Base-by-base conservation (phyloP, 371 early-diverging fungal genomes). In the Mucor indicus region DNA sequence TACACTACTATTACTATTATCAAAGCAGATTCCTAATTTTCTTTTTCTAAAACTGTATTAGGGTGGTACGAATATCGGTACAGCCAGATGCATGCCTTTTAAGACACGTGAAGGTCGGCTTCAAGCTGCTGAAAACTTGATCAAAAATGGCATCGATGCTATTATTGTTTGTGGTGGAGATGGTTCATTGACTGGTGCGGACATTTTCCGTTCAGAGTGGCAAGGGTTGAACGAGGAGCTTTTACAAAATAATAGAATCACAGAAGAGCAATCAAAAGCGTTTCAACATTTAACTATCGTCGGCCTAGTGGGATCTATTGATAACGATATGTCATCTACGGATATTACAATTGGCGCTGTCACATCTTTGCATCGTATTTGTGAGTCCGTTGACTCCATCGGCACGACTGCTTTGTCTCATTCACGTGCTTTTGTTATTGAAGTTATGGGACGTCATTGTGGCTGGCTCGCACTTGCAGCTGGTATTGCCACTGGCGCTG, bases 371-470 rank as follows among this genome's bases (percentile, higher is more conserved):
- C 96, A 97, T 64, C 85, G 99, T 44, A 97, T 99, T 53, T 94
- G 98, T 65, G 99, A 99, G 67, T 72, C 89, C 23, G 87, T 99
- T 3, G 99, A 99, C 61, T 87, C 92, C 3, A 84, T 99, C 38
- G 81, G 87, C 24, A 90, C 93, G 27, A 99, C 99, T 3, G 99
- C 99, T 23, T 73, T 85, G 20, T 97, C 97, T 40, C 99, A 99
- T 69, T 87, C 91, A 35, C 90, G 99, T 44, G 96, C 97, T 0
- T 99, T 99, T 72, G 96, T 99, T 1, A 84, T 99, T 29, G 99
- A 99, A 67, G 99, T 98, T 10, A 99, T 99, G 99, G 99, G 99
- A 6, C 86, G 99, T 38, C 92, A 97, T 63, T 99, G 99, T 67
- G 99, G 99, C 19, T 99, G 99, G 99, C 74, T 99, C 22, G 97